phyloP scores from a whole-genome alignment of 2,329 filamentous ascomycete species.

The Ophiognomonia clavigignenti-juglandacearum region DNA sequence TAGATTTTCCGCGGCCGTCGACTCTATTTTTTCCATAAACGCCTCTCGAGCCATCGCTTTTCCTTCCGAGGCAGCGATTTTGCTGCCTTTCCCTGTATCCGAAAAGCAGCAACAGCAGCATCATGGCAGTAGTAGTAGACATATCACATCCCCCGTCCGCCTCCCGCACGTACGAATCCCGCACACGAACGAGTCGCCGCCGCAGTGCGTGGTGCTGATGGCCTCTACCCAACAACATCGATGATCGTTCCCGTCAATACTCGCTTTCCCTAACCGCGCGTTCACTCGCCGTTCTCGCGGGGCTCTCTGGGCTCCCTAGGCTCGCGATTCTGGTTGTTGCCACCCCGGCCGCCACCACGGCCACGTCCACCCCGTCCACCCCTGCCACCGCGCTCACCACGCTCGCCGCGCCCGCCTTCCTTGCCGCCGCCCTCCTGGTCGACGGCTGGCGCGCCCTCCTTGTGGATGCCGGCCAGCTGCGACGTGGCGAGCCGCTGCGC shows the following conservation, averaged over 20 bases:
- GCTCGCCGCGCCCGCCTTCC: conserved; percentile 41
- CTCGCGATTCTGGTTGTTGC: conserved; percentile 45
- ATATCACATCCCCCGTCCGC: neutral
- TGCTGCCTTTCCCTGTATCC: neutral
- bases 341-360: conserved; percentile 35
- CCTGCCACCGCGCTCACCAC: conserved; percentile 39
- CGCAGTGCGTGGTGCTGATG: neutral
- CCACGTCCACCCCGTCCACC: conserved; percentile 40
- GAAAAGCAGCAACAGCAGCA: neutral
- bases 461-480: conserved; percentile 49
- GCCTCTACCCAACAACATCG: neutral
- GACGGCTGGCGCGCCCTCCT: conserved; percentile 35
- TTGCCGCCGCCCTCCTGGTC: conserved; percentile 39
- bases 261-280: conserved; percentile 11
- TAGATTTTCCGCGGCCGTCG: conserved; percentile 11
- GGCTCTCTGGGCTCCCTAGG: conserved; percentile 47
- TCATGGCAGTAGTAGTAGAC: neutral
- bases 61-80: conserved; percentile 8
- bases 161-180: conserved; percentile 18
- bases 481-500: conserved; percentile 91
- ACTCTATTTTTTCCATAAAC: conserved; percentile 14
- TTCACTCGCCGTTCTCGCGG: conserved; percentile 32
- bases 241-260: conserved; percentile 19
- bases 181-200: neutral
- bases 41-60: conserved; percentile 15